phyloP scores from a whole-genome alignment of 139 green algal species.

The Edaphochlamys debaryana region DNA sequence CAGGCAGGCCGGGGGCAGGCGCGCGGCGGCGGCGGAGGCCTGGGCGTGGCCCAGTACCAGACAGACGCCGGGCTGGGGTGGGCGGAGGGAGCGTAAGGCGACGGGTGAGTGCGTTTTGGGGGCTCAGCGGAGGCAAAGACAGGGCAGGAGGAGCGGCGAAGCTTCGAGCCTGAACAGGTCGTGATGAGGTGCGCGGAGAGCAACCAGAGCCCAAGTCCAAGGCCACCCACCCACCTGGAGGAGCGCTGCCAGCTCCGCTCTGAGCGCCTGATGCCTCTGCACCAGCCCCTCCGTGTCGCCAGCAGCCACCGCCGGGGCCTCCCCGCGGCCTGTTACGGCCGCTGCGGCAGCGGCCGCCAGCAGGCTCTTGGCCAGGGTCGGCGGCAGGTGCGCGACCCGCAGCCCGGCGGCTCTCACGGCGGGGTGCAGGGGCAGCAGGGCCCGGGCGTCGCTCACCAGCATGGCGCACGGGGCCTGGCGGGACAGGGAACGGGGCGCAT shows the following conservation, averaged over 20 bases:
- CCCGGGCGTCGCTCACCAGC: conserved; percentile 28
- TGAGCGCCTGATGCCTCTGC: no score
- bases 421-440: conserved; percentile 28
- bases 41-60: conserved; percentile 8
- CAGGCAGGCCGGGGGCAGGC: neutral
- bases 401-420: conserved; percentile 16
- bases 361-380: neutral
- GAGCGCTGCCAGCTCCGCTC: no score
- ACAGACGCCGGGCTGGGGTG: conserved; percentile 10
- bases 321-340: neutral
- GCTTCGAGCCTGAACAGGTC: no score
- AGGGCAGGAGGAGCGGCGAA: no score
- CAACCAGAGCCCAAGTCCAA: no score
- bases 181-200: no score
- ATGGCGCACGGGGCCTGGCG: neutral
- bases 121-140: no score
- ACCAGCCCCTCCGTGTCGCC: neutral
- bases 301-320: neutral
- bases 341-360: neutral
- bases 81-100: no score
- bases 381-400: conserved; percentile 6
- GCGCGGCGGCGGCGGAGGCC: neutral
- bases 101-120: no score
- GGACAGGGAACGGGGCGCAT: no score
- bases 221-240: no score